phyloP scores from a whole-genome alignment of 1,139 yeast genomes.

The Scheffersomyces lignicola region DNA sequence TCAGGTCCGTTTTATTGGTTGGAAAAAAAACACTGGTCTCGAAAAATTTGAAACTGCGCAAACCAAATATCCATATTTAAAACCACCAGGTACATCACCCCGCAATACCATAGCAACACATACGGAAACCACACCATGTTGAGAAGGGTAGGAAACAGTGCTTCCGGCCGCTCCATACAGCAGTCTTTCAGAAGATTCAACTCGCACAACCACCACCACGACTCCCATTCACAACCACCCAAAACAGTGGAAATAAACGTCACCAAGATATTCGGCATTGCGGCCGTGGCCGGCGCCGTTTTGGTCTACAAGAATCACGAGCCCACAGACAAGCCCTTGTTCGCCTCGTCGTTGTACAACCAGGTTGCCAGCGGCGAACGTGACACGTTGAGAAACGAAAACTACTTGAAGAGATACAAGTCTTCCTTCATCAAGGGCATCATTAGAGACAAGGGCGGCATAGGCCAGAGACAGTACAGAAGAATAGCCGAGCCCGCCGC shows the following conservation, averaged over 20 bases:
- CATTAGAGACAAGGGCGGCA: conserved; percentile 49
- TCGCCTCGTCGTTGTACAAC: conserved; percentile 38
- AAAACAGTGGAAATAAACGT: conserved; percentile 40
- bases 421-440: conserved; percentile 43
- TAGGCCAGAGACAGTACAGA: conserved; percentile 45
- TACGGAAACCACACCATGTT: conserved; percentile 10
- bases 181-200: conserved; percentile 30
- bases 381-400: conserved; percentile 37
- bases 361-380: conserved; percentile 37
- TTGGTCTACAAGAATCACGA: conserved; percentile 42
- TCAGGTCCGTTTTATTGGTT: conserved; percentile 3
- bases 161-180: conserved; percentile 10
- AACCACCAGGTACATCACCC: no score
- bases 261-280: conserved; percentile 44
- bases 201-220: conserved; percentile 26
- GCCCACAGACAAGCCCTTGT: conserved; percentile 37
- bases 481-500: conserved; percentile 30
- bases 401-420: conserved; percentile 40
- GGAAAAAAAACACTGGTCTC: conserved; percentile 1
- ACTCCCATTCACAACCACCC: conserved; percentile 26
- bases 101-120: no score
- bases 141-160: conserved; percentile 7
- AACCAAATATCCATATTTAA: no score
- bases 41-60: not conserved
- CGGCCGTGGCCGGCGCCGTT: conserved; percentile 39